phyloP scores from a whole-genome alignment of 331 rosid genomes.

The Pyracantha coccinea region DNA sequence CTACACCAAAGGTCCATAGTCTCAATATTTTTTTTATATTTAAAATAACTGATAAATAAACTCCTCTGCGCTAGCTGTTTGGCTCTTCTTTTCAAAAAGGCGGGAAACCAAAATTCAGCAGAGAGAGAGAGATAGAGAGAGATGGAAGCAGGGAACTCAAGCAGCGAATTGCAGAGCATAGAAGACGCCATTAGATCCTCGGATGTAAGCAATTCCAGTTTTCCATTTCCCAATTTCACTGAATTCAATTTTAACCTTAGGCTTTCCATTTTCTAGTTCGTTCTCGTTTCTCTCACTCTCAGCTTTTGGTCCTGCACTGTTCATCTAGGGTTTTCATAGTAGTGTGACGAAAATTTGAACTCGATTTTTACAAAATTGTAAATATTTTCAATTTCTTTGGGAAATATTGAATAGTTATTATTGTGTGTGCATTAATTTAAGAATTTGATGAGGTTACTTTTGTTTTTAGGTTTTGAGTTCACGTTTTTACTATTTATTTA shows the following conservation, averaged over 20 bases:
- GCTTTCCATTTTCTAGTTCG: not conserved
- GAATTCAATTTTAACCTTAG: not conserved
- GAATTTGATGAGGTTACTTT: not conserved
- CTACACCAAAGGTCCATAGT: not conserved
- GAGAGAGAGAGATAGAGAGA: conserved; percentile 16
- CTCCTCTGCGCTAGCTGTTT: not conserved
- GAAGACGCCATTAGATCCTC: conserved; percentile 58
- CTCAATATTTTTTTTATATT: too few relatives aligned
- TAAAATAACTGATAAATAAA: not conserved
- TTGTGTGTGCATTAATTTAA: not conserved
- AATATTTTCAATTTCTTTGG: not conserved
- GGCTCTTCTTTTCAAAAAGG: not conserved
- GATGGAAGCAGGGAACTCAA: conserved; percentile 54
- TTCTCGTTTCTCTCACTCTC: not conserved
- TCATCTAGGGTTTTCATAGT: not conserved
- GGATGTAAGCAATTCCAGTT: conserved; percentile 38
- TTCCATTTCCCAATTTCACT: not conserved
- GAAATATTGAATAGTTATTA: not conserved
- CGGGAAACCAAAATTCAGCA: not conserved
- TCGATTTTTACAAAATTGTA: not conserved
- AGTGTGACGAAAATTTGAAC: not conserved
- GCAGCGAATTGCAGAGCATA: conserved; percentile 34
- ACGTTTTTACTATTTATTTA: not conserved
- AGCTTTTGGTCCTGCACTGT: not conserved
- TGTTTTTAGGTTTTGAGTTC: not conserved